Evolutionary conservation across 441 rosid species (phyloP).

Genomic region (Croton laevigatus): DNA sequence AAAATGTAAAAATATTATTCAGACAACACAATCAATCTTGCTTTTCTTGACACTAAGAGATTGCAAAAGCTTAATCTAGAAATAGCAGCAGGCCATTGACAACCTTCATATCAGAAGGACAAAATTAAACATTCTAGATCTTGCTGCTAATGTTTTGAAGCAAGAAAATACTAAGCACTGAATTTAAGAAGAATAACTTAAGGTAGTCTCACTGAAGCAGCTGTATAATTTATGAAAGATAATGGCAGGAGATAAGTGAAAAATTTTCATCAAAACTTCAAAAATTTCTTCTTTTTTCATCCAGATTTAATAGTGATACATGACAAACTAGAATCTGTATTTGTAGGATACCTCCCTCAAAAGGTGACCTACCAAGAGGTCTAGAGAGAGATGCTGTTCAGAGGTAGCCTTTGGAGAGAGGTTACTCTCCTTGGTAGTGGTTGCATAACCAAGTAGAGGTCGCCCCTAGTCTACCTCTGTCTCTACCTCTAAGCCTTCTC

Average conservation of each 20-base stretch:
- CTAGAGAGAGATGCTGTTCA: too few species aligned
- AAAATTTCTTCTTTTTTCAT: background rate
- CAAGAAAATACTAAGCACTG: background rate
- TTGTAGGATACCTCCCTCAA: too few species aligned
- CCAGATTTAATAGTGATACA: background rate
- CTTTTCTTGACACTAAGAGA: background rate
- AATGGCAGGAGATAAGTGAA: background rate
- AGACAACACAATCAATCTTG: background rate
- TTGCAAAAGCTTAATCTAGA: background rate
- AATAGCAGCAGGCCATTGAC: background rate
- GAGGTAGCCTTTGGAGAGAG: too few species aligned
- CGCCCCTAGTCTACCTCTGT: too few species aligned
- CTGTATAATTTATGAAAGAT: background rate
- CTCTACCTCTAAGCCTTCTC: too few species aligned
- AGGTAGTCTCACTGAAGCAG: background rate
- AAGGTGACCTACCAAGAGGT: too few species aligned
- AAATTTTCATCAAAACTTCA: background rate
- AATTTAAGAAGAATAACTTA: background rate
- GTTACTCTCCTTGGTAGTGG: too few species aligned
- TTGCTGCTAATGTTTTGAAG: background rate
- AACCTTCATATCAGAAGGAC: background rate
- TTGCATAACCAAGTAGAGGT: too few species aligned
- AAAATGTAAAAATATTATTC: background rate
- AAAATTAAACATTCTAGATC: background rate
- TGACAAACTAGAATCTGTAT: background rate